A percentile compares a stretch with the other conserved stretches of the same genome.
These are phyloP conservation scores for Ustilago crameri DNA, from an alignment of 1,284 basidiomycete species.

Conservation along the genomic window DNA sequence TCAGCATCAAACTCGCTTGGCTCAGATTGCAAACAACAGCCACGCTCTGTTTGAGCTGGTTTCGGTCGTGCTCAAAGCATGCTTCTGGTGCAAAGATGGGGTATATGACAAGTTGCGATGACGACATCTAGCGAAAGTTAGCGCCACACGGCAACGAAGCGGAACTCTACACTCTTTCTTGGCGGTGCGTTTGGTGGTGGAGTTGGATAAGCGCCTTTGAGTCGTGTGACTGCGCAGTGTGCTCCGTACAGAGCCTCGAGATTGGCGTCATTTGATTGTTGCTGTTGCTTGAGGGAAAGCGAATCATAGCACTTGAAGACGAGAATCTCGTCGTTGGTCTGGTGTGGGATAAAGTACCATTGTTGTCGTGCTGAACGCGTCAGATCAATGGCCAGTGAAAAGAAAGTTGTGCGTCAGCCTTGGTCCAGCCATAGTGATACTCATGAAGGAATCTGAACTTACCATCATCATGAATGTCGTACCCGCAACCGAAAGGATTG, in stretches of 20 bases:
- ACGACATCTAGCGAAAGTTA: too few species aligned
- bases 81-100: too few species aligned
- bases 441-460: background rate
- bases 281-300: slow-evolving; percentile 16
- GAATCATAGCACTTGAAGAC: slow-evolving; percentile 41
- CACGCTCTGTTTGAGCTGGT: too few species aligned
- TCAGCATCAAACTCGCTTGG: too few species aligned
- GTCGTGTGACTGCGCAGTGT: slow-evolving; percentile 24
- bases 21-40: too few species aligned
- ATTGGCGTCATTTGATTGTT: background rate
- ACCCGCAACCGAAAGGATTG: slow-evolving; percentile 33
- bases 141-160: slow-evolving; percentile 41
- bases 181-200: slow-evolving; percentile 21
- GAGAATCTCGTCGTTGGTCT: slow-evolving; percentile 34
- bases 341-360: slow-evolving; percentile 36
- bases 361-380: slow-evolving; percentile 1
- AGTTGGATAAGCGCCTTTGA: slow-evolving; percentile 17
- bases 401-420: too few species aligned
- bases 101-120: too few species aligned
- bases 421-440: too few species aligned
- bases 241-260: slow-evolving; percentile 33
- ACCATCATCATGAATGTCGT: slow-evolving; percentile 23
- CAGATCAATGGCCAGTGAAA: too few species aligned
- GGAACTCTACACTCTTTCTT: slow-evolving; percentile 33
- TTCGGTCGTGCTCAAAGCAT: too few species aligned